Evolutionary conservation across 177 flowering plant species (phyloP), one percentile per base, ranked within the genome.

Genomic region (Vitis hybrid): DNA sequence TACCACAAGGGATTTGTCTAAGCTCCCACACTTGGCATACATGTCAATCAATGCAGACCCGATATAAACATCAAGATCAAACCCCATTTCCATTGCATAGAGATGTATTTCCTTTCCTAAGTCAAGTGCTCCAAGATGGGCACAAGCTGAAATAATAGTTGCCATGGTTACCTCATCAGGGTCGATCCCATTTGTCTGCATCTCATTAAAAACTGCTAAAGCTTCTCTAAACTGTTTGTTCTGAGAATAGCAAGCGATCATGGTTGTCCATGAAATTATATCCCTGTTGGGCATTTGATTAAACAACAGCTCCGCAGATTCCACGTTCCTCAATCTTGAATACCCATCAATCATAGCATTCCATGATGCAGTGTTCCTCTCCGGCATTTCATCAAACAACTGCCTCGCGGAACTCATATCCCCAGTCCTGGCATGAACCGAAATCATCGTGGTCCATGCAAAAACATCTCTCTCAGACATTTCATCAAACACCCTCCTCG

Each of bases 11-110:
- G 97, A 77, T 72, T 77, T 80, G 51, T 87, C 91, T 67, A 92
- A 61, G 69, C 80, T 72, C 66, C 91, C 97, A 74, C 96, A 92
- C 67, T 92, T 92, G 2, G 95, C 85, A 77, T 90, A 92, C 97
- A 90, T 92, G 64, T 89, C 95, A 54, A 92, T 75, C 75, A 91
- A 80, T 21, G 97, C 85, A 64, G 93, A 90, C 46, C 95, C 92
- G 11, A 89, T 73, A 72, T 82, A 87, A 46, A 87, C 93, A 77
- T 88, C 93, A 27, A 89, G 70, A 66, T 74, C 56, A 70, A 86
- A 86, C 1, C 85, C 79, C 56, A 76, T 80, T 56, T 67, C 69
- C 77, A 77, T 59, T 1, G 80, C 72, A 56, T 76, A 88, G 48
- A 74, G 49, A 77, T 93, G 95, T 35, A 90, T 77, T 58, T 86